Evolutionary conservation across 1,284 basidiomycete species (phyloP).

Genomic region (Mycosarcoma maydis): DNA sequence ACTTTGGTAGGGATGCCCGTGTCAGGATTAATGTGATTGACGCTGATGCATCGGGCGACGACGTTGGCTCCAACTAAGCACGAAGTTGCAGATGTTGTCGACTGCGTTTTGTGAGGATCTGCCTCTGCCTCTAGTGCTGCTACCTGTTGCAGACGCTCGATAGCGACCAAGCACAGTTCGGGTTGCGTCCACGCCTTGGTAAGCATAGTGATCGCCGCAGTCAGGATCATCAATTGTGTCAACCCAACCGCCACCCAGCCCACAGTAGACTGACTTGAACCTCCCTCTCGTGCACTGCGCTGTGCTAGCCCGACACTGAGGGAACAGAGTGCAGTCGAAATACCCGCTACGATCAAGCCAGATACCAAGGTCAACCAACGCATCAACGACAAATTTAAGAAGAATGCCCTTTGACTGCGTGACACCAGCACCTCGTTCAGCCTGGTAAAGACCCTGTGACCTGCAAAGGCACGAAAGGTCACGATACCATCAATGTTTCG

Average conservation of each 20-base stretch:
- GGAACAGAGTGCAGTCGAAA: background rate
- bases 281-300: background rate
- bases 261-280: background rate
- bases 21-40: background rate
- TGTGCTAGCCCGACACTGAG: constrained; percentile 1
- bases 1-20: background rate
- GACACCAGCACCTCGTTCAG: constrained; percentile 5
- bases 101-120: background rate
- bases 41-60: background rate
- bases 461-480: constrained; percentile 85
- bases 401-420: constrained; percentile 4
- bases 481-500: constrained; percentile 80
- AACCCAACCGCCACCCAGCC: background rate
- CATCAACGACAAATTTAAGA: constrained; percentile 6
- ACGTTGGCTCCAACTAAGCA: background rate
- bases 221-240: constrained; percentile 2
- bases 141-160: constrained; percentile 5
- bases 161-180: constrained; percentile 2
- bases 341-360: background rate
- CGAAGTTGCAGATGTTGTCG: background rate
- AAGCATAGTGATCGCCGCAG: background rate
- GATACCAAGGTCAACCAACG: background rate
- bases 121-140: background rate
- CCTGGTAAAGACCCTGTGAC: constrained; percentile 76
- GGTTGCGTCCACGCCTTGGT: constrained; percentile 3